Base-by-base conservation (phyloP, 306 rosid genomes). In the Malus fusca region DNA sequence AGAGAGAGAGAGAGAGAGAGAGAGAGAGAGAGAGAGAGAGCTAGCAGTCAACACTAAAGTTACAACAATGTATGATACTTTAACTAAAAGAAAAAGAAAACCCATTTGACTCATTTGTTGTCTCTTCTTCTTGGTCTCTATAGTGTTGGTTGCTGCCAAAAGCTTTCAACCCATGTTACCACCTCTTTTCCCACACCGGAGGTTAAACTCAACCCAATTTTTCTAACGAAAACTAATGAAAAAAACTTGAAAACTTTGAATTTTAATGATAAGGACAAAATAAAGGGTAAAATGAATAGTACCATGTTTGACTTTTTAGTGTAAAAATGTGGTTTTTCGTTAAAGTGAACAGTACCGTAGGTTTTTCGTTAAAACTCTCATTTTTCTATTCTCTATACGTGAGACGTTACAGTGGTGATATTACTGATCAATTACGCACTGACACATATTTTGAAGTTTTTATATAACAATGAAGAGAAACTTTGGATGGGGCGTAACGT, bases 41-140 rank as follows among this genome's bases (percentile, higher is more conserved):
- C 22, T 35, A 66, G 19, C 8, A 64, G 59, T 22, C 19, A 19
- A 69, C 65, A 44, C 74, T 26, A 26, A 52, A 68, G 73, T 19
- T 17, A 51, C 55, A 55, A 68, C 58, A 40, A 64, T 43, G 51
- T 31, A 43, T 10, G 66, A 46, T 37, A 73, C 68, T 53, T 61
- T 30, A 19, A 46, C 68, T 23, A 37, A 22, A 60, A 73, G 8
- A 73, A 60, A 58, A 40, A 43, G 21, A 26, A 40, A 30, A 31
- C 23, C 19, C 18, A 11, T 3, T 23, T 30, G 43, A 67, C 56
- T 71, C 76, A 21, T 55, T 78, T 77, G 66, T 78, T 75, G 69
- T 81, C 81, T 61, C 35, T 64, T 66, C 75, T 58, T 70, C 26
- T 65, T 75, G 43, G 0, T 51, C 21, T 51, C 55, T 51, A 17